A percentile compares a stretch with the other conserved stretches of the same genome.
Evolutionary conservation across 2,329 filamentous ascomycete genomes (phyloP).

Genomic region (Sporothrix pseudoabietina): DNA sequence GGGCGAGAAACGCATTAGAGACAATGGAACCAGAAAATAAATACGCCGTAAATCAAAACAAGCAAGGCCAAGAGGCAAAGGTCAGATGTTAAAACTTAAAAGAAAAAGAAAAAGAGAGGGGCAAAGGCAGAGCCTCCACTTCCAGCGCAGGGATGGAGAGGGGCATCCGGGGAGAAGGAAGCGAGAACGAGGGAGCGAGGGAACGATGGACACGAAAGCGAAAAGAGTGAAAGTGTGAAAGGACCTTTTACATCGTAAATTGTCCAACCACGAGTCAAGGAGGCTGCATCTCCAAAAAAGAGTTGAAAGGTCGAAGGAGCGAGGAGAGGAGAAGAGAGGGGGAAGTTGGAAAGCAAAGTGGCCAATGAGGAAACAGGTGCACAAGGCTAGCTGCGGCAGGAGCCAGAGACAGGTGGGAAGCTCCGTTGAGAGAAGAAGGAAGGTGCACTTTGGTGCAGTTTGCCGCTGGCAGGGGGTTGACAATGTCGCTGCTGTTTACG

Average conservation of each 20-base stretch:
- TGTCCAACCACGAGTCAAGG: slow-evolving; percentile 46
- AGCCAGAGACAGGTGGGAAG: not conserved
- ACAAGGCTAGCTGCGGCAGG: slow-evolving; percentile 17
- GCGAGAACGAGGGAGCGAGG: not conserved
- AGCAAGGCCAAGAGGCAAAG: not conserved
- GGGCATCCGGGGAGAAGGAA: not conserved
- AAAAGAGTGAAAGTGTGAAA: not conserved
- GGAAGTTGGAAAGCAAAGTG: not conserved
- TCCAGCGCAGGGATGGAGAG: not conserved
- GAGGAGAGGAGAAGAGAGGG: not conserved
- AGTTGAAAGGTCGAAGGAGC: not conserved
- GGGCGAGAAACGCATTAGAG: not conserved
- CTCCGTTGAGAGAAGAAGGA: not conserved
- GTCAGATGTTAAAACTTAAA: not conserved
- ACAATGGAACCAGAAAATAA: not conserved
- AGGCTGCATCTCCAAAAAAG: slow-evolving; percentile 5
- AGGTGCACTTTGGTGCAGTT: not conserved
- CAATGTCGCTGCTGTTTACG: not conserved
- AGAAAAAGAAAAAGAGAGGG: not conserved
- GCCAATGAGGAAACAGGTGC: slow-evolving; percentile 21
- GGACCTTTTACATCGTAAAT: slow-evolving; percentile 42
- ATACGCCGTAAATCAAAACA: not conserved
- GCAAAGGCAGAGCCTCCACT: not conserved
- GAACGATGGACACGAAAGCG: not conserved
- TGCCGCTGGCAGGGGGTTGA: not conserved